Percentiles rank a stretch among this genome's conserved stretches.
These are phyloP conservation scores for Yamadazyma olivae DNA, from an alignment of 805 yeast species.

Conservation along the genomic window DNA sequence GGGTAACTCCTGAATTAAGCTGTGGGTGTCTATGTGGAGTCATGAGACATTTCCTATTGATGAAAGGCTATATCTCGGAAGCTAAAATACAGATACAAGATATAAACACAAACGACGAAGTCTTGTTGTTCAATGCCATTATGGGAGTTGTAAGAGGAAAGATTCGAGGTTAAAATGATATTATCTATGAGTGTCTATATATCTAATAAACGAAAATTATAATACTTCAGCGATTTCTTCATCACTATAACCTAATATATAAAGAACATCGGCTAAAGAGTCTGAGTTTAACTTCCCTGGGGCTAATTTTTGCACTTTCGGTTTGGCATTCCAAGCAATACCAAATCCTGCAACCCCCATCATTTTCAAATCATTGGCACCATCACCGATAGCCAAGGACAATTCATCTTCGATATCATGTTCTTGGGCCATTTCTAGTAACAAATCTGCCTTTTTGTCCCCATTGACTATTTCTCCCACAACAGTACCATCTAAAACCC, in stretches of 20 bases:
- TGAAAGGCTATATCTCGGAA: conserved; percentile 52
- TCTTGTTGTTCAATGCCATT: conserved; percentile 77
- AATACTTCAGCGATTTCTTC: conserved; percentile 41
- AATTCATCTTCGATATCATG: conserved; percentile 49
- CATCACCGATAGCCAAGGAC: conserved; percentile 91
- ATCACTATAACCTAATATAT: conserved; percentile 73
- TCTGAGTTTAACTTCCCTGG: conserved; percentile 77
- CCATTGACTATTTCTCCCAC: conserved; percentile 86
- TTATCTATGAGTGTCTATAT: conserved; percentile 1
- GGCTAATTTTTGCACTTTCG: conserved; percentile 80
- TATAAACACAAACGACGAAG: conserved; percentile 62
- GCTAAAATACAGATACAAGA: conserved; percentile 44
- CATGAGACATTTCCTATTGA: conserved; percentile 61
- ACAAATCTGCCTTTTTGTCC: conserved; percentile 69
- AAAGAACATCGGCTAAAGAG: conserved; percentile 72
- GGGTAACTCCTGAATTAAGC: conserved; percentile 80
- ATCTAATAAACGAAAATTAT: background rate
- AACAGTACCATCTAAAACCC: conserved; percentile 70
- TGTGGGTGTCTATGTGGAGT: conserved; percentile 88
- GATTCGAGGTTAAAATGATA: conserved; percentile 19
- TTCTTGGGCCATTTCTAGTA: conserved; percentile 56
- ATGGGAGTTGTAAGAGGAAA: conserved; percentile 72
- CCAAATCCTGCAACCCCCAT: conserved; percentile 93
- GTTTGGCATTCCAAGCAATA: conserved; percentile 97
- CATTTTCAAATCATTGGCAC: conserved; percentile 93